A percentile compares a stretch with the other conserved stretches of the same genome.
Conservation (phyloP, 768 basidiomycete genomes). For the Phanerodontia chrysosporium region DNA sequence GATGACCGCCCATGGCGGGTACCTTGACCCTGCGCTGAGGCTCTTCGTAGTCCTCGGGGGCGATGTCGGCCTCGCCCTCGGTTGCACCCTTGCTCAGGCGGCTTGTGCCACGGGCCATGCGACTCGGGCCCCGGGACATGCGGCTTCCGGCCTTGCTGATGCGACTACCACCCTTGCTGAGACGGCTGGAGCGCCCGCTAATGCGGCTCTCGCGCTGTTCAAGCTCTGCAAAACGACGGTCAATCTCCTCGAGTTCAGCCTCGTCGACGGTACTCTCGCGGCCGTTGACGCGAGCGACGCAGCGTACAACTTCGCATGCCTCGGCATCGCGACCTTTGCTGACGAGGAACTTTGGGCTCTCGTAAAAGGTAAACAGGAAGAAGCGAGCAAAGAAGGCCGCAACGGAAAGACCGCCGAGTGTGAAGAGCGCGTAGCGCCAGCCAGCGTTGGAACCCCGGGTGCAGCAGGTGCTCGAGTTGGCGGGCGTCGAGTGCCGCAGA, state of each 20-base stretch:
- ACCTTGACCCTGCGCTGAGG: not conserved
- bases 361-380: slow-evolving; percentile 54
- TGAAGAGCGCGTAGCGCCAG: slow-evolving; percentile 8
- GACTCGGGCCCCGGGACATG: too few species aligned
- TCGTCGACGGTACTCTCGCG: not conserved
- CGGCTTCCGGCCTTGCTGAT: too few species aligned
- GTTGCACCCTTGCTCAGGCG: not conserved
- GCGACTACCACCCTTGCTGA: not conserved
- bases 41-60: not conserved
- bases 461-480: not conserved
- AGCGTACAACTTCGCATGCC: slow-evolving; percentile 31
- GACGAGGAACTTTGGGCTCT: slow-evolving; percentile 59
- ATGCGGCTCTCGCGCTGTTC: too few species aligned
- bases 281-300: not conserved
- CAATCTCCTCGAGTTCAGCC: not conserved
- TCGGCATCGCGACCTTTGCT: slow-evolving; percentile 54
- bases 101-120: too few species aligned
- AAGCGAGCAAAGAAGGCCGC: slow-evolving; percentile 46
- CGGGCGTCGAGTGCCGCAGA: not conserved
- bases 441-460: slow-evolving; percentile 5
- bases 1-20: not conserved
- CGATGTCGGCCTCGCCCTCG: not conserved
- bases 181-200: not conserved
- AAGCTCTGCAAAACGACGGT: not conserved
- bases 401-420: slow-evolving; percentile 4